Base-by-base conservation (phyloP, 768 basidiomycete species). In the Macrolepiota dolichaula region DNA sequence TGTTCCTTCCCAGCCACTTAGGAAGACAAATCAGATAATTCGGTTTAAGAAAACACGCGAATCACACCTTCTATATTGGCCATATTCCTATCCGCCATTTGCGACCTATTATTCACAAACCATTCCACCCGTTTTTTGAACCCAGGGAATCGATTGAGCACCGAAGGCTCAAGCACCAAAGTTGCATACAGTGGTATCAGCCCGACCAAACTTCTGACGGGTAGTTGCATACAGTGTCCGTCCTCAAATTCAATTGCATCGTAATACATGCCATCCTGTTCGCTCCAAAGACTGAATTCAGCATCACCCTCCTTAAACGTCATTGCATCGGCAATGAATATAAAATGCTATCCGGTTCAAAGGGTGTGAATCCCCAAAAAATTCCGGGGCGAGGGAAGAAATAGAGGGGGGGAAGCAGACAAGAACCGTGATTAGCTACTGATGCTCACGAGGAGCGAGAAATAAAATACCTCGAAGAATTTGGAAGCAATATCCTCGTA, bases 401-500 rank as follows among this genome's bases (percentile, higher is more conserved):
- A 44, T 22, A 13, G 19, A 44, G 7, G 29, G 42, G n/a, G 42
- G 4, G 9, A 44, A 44, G 42, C 17, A 44, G 61, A 4, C 17
- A 62, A 73, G 27, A 51, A 86, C 89, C 96, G 94, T 73, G 96
- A 96, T 74, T 98, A 98, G 54, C 94, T 96, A 22, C 96, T 96
- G 63, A 98, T 98, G 71, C 59, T 22, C 7, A 59, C 17, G 9
- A 27, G 50, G 22, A 44, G 22, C 35, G n/a, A 17, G 47, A 51
- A 22, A 22, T 4, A 24, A 63, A 73, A 27, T 51, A 86, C 90
- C 81, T 94, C 91, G 60, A 97, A 94, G 73, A 97, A 97, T 74
- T 99, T 99, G 52, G 95, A 97, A 24, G 97, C 97, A 63, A 99
- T 99, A 71, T 99, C 97, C 73, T 99, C 97, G 69, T 99, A 99